Evolutionary conservation across 345 rosid genomes (phyloP).

Genomic region (Gossypium thurberi): DNA sequence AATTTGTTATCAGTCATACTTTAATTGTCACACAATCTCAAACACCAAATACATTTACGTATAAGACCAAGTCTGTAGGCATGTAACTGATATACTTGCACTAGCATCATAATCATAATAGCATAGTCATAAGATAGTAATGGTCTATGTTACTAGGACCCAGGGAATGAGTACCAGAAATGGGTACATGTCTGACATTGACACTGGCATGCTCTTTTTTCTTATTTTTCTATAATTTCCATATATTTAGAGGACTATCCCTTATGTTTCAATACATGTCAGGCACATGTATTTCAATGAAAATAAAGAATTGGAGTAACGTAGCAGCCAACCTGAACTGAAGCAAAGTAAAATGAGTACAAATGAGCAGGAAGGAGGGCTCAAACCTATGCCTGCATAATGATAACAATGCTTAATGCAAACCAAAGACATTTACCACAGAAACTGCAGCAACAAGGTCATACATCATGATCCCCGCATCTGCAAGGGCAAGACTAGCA

Average conservation of each 20-base stretch:
- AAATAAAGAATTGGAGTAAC: neutral
- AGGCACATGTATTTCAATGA: neutral
- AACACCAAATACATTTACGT: neutral
- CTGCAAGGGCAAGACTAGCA: constrained; percentile 96
- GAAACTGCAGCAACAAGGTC: constrained; percentile 91
- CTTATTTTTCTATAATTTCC: neutral
- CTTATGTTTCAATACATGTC: neutral
- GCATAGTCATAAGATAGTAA: neutral
- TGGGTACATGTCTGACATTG: neutral
- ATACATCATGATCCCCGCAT: constrained; percentile 94
- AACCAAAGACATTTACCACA: constrained; percentile 46
- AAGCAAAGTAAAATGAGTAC: neutral
- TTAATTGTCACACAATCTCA: neutral
- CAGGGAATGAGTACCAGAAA: neutral
- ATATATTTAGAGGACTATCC: neutral
- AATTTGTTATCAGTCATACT: neutral
- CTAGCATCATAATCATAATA: neutral
- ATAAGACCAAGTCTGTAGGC: neutral
- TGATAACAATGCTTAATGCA: neutral
- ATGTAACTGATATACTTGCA: neutral
- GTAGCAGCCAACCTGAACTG: neutral
- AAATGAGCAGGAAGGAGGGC: neutral
- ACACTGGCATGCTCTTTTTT: neutral
- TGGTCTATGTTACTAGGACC: neutral
- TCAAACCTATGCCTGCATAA: neutral